Conservation (phyloP, 148 eudicot species). For the Chenopodium formosanum region DNA sequence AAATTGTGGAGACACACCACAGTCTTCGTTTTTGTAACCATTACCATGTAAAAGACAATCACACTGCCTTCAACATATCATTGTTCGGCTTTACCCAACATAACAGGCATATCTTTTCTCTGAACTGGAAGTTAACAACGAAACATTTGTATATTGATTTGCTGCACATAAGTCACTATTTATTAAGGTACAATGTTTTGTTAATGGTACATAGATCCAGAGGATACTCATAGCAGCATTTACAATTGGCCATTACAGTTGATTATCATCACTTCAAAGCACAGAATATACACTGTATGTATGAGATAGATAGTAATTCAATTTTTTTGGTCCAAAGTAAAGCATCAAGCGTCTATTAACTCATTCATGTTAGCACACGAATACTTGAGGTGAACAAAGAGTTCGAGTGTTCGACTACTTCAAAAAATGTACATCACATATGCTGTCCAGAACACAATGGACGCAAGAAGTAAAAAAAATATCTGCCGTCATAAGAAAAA, state of each 20-base stretch:
- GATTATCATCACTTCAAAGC: background rate
- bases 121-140: background rate
- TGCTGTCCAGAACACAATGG: background rate
- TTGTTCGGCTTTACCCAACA: background rate
- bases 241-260: background rate
- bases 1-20: too few species aligned
- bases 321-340: background rate
- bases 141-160: background rate
- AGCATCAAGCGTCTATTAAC: background rate
- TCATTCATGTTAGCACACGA: background rate
- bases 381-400: background rate
- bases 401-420: background rate
- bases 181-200: background rate
- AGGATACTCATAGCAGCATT: background rate
- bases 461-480: background rate
- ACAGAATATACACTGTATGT: background rate
- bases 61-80: background rate
- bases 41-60: background rate
- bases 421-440: background rate
- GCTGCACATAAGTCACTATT: constrained; percentile 3
- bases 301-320: background rate
- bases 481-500: background rate
- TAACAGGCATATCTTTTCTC: background rate
- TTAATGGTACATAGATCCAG: background rate
- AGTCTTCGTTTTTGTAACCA: background rate